These are phyloP conservation scores for Lactuca sativa DNA, from an alignment of 129 eudicot species.

Conservation along the genomic window DNA sequence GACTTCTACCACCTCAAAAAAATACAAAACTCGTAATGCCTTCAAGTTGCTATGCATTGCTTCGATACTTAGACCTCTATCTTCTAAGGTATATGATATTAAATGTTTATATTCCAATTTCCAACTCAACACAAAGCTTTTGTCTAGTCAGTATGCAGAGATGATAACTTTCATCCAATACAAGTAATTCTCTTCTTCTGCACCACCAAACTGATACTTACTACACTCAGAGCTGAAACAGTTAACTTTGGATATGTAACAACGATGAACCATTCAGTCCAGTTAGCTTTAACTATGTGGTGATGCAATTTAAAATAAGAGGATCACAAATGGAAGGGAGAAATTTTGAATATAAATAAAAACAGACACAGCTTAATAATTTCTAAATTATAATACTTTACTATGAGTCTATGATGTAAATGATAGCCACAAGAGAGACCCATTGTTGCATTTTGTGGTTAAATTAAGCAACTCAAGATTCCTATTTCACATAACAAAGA, in stretches of 20 bases:
- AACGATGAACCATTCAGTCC: not conserved
- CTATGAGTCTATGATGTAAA: constrained; percentile 9
- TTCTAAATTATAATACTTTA: constrained; percentile 11
- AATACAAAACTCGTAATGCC: not conserved
- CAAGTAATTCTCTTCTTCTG: constrained; percentile 6
- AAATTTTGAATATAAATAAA: not conserved
- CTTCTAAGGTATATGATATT: constrained; percentile 2
- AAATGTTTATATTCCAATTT: constrained; percentile 8
- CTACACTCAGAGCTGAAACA: not conserved
- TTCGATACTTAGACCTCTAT: not conserved
- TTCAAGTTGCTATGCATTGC: constrained; percentile 2
- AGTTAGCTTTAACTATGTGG: not conserved
- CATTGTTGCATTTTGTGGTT: constrained; percentile 10
- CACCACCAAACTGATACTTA: not conserved
- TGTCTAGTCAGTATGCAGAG: not conserved
- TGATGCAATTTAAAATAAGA: not conserved
- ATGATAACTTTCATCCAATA: constrained; percentile 12
- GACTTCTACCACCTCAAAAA: not conserved
- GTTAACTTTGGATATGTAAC: not conserved
- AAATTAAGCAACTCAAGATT: constrained; percentile 22
- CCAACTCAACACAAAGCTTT: not conserved
- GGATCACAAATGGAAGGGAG: not conserved
- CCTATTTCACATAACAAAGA: constrained; percentile 24
- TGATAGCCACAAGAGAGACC: constrained; percentile 10
- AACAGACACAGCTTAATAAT: not conserved